These are phyloP conservation scores for Dalbergia cultrata DNA, from an alignment of 306 rosid species.

Conservation along the genomic window DNA sequence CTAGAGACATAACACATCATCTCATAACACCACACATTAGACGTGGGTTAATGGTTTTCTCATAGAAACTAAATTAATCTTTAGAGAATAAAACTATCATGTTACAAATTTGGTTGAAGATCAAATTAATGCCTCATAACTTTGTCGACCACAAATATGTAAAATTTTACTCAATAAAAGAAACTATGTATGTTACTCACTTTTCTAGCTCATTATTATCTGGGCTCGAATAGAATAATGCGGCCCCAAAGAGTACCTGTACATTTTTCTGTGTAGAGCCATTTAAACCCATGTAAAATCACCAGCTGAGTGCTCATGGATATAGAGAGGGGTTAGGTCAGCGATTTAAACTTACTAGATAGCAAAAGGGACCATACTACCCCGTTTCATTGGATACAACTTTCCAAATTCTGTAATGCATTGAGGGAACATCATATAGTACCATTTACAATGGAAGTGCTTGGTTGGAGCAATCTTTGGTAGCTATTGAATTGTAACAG, in stretches of 20 bases:
- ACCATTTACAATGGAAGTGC: conserved; percentile 14
- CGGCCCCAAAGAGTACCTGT: neutral
- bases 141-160: too few species aligned
- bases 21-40: too few species aligned
- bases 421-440: neutral
- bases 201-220: neutral
- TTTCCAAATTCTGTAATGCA: conserved; percentile 6
- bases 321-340: neutral
- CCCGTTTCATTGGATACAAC: neutral
- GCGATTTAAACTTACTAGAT: neutral
- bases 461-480: neutral
- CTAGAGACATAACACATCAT: too few species aligned
- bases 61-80: too few species aligned
- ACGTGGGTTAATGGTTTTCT: too few species aligned
- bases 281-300: conserved; percentile 18
- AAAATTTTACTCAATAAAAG: too few species aligned
- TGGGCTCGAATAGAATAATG: neutral
- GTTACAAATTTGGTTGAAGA: too few species aligned
- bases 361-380: neutral
- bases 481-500: conserved; percentile 31
- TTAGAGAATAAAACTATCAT: too few species aligned
- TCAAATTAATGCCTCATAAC: too few species aligned
- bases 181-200: neutral
- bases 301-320: neutral
- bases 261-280: neutral